Base-by-base conservation (phyloP, 192 early-diverging fungal genomes). In the Entomortierella chlamydospora region DNA sequence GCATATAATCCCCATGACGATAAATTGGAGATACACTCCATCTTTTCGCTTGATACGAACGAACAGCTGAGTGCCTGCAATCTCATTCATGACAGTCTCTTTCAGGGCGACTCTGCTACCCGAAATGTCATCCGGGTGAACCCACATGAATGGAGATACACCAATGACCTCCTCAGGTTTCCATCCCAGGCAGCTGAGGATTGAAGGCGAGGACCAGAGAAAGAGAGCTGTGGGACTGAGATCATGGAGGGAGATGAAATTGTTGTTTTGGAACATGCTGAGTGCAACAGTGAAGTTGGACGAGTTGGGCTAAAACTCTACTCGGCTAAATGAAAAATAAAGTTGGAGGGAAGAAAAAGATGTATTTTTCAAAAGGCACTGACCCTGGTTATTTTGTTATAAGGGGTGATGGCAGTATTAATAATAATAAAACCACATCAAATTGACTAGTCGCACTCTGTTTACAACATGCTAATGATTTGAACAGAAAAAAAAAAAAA, bases 231-330 rank as follows among this genome's bases (percentile, higher is more conserved):
- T 51, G 0, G 73, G 63, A 0, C 74, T 74, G 34, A 78, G 68
- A 54, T 86, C 85, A 53, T 82, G 83, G 45, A 84, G 72, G n/a
- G 76, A 54, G 29, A 84, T 78, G 34, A 51, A 84, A 65, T 59
- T 84, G 33, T 61, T 30, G 4, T 22, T 37, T n/a, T 57, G 28
- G 39, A 55, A n/a, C 59, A 64, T 64, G 4, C n/a, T n/a, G n/a
- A n/a, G n/a, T n/a, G n/a, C n/a, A n/a, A n/a, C n/a, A n/a, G n/a
- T n/a, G n/a, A n/a, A n/a, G n/a, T n/a, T n/a, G n/a, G n/a, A n/a
- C n/a, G n/a, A n/a, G n/a, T n/a, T n/a, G n/a, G n/a, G n/a, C n/a
- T n/a, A n/a, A n/a, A n/a, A n/a, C n/a, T n/a, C n/a, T n/a, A n/a
- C n/a, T n/a, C n/a, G n/a, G n/a, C n/a, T n/a, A n/a, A n/a, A n/a